Evolutionary conservation across 208 protist genomes (phyloP), one percentile per base, ranked within the genome.

Genomic region (Leishmania lainsoni): DNA sequence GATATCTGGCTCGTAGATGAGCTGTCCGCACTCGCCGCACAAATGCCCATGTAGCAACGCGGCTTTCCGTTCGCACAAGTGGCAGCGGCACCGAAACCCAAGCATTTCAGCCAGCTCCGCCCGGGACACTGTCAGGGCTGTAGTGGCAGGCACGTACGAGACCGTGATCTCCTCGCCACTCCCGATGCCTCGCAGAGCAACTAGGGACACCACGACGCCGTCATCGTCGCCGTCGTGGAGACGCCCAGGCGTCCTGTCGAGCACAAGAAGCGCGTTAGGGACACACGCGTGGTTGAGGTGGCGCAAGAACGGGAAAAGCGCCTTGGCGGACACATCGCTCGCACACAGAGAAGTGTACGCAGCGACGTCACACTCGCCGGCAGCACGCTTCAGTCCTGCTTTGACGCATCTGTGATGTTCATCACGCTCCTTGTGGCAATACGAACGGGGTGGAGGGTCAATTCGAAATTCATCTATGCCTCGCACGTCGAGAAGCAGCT

Each of bases 81-180:
- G 3, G 77, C 92, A 96, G 9, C 75, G 72, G 61, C 92, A 96
- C 35, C 0, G 51, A 82, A 94, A 94, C 12, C 84, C 81, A 54
- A 89, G 79, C 12, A 76, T 74, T 3, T 80, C 56, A 3, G 65
- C 3, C 29, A 85, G 91, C 79, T 86, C 76, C 16, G 56, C 63
- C 22, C 45, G 75, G 9, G 84, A 71, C 10, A 86, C 63, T 26
- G 89, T 84, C 61, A 90, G 26, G 29, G 84, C 78, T 16, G 87
- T 79, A 4, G 81, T 80, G 61, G 88, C 89, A 5, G 90, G 68
- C 45, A 90, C 78, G 80, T 94, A 96, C 16, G 91, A 90, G 22
- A 96, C 83, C 59, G 90, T 93, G 56, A 96, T 81, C 81, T 94
- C 91, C 78, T 95, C 93, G 12, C 90, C 90, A 16, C 76, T 79